Evolutionary conservation across 306 rosid species (phyloP).

Genomic region (Quercus ilex): DNA sequence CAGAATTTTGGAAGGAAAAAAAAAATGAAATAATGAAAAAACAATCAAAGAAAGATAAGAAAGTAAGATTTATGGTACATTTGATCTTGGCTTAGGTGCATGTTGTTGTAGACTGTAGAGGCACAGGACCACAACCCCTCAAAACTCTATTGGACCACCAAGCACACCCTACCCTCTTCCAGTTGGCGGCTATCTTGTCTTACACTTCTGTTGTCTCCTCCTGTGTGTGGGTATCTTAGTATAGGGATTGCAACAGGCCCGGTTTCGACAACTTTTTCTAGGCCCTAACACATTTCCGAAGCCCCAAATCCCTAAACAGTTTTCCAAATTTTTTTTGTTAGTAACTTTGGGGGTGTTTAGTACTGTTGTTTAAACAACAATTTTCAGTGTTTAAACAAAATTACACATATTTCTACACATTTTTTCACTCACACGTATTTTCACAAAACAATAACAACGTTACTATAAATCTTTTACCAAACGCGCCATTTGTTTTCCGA

Average conservation of each 20-base stretch:
- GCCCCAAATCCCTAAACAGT: not conserved
- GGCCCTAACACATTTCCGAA: too few relatives aligned
- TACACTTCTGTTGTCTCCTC: not conserved
- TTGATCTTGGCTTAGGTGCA: not conserved
- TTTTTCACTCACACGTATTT: too few relatives aligned
- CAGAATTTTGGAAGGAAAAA: not conserved
- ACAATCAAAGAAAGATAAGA: not conserved
- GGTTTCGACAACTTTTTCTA: too few relatives aligned
- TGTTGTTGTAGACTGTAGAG: not conserved
- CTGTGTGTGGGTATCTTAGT: too few relatives aligned
- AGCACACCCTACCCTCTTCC: slow-evolving; percentile 6
- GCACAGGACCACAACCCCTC: slow-evolving; percentile 19
- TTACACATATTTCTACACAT: fast-evolving
- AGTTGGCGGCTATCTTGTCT: slow-evolving; percentile 27
- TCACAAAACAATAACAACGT: too few relatives aligned
- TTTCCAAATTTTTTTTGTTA: not conserved
- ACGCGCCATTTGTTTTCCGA: fast-evolving
- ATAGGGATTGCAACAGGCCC: not conserved
- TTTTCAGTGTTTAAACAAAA: too few relatives aligned
- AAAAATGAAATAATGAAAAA: not conserved
- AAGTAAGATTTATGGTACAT: not conserved
- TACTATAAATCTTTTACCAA: too few relatives aligned
- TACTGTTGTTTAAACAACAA: too few relatives aligned
- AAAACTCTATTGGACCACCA: slow-evolving; percentile 27
- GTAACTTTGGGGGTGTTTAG: not conserved